Evolutionary conservation across 2,329 filamentous ascomycete genomes (phyloP).

Genomic region (Aspergillus chevalieri): DNA sequence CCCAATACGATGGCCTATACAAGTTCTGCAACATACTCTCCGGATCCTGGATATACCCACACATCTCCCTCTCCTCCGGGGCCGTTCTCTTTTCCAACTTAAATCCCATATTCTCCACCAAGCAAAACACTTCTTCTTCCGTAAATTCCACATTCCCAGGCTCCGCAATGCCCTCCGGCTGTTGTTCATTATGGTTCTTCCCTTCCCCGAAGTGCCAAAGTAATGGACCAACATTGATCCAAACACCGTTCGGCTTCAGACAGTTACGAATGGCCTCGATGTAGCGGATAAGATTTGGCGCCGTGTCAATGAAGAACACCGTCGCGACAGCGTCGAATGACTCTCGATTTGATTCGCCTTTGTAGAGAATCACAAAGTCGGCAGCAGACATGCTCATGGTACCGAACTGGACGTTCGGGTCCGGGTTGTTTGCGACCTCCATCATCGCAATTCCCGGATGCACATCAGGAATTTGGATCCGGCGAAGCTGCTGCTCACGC

Average conservation of each 20-base stretch:
- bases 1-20: slow-evolving; percentile 78
- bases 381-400: slow-evolving; percentile 89
- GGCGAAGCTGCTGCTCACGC: slow-evolving; percentile 67
- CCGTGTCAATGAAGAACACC: slow-evolving; percentile 96
- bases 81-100: slow-evolving; percentile 58
- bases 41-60: slow-evolving; percentile 79
- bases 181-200: not conserved
- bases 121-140: slow-evolving; percentile 74
- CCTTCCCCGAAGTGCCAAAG: slow-evolving; percentile 88
- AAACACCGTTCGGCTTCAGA: slow-evolving; percentile 68
- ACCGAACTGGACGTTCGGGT: slow-evolving; percentile 40
- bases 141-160: slow-evolving; percentile 86
- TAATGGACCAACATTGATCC: slow-evolving; percentile 85
- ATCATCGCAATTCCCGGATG: slow-evolving; percentile 58
- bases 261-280: slow-evolving; percentile 76
- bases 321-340: slow-evolving; percentile 76
- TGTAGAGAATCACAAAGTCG: slow-evolving; percentile 87
- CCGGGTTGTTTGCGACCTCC: slow-evolving; percentile 21
- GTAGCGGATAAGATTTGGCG: slow-evolving; percentile 86
- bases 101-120: slow-evolving; percentile 74
- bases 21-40: slow-evolving; percentile 79
- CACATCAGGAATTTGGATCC: slow-evolving; percentile 72
- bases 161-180: slow-evolving; percentile 64
- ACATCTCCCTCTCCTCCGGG: slow-evolving; percentile 39
- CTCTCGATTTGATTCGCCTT: slow-evolving; percentile 53